A percentile compares a stretch with the other conserved stretches of the same genome.
Conservation (phyloP, 1,139 yeast species). For the Saccharomycopsis hybrid region DNA sequence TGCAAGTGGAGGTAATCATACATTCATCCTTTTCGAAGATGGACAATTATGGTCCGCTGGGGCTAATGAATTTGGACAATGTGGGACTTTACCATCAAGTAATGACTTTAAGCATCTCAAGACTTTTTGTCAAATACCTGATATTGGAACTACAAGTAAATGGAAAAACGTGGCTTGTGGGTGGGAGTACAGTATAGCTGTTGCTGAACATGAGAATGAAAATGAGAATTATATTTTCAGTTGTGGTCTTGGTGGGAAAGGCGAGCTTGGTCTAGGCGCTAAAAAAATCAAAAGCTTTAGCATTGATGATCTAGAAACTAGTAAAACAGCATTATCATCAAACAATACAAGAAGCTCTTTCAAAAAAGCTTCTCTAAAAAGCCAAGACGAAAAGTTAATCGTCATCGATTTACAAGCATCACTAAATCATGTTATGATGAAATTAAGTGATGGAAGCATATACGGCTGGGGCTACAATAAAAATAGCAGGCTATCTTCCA, state of each 20-base stretch:
- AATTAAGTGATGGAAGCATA: conserved; percentile 27
- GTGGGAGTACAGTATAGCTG: conserved; percentile 68
- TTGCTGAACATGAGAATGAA: conserved; percentile 33
- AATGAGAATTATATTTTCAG: conserved; percentile 42
- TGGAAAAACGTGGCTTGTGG: conserved; percentile 57
- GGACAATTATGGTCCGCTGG: conserved; percentile 60
- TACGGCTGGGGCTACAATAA: conserved; percentile 22
- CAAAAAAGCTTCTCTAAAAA: not conserved
- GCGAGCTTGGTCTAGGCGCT: conserved; percentile 66
- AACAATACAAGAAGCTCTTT: not conserved
- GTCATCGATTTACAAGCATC: conserved; percentile 38
- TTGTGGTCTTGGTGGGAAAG: conserved; percentile 61
- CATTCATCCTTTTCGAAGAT: conserved; percentile 47
- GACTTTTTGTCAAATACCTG: conserved; percentile 28
- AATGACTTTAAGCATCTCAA: not conserved
- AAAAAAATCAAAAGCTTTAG: conserved; percentile 6
- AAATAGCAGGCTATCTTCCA: not conserved
- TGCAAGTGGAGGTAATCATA: conserved; percentile 85
- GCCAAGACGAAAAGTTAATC: not conserved
- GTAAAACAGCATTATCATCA: too few relatives aligned
- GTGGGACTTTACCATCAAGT: conserved; percentile 30
- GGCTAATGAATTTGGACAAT: conserved; percentile 50
- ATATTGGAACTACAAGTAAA: conserved; percentile 22
- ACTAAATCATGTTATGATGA: conserved; percentile 49
- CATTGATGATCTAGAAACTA: not conserved